Conservation (phyloP, 208 protist species). For the Angomonas deanei region DNA sequence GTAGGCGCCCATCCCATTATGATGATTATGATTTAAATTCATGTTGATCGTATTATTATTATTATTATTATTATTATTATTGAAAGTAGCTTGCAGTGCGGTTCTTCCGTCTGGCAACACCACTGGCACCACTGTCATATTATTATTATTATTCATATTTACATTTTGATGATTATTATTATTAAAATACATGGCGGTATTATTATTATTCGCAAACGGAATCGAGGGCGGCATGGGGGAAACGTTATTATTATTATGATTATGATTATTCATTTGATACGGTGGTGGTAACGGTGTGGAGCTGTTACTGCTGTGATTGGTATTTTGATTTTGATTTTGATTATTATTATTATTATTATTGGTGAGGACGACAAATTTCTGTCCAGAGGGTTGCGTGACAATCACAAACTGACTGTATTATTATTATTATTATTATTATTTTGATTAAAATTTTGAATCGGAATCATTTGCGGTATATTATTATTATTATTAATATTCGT, state of each 20-base stretch:
- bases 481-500: slow-evolving; percentile 1
- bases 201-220: not conserved
- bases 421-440: slow-evolving; percentile 1
- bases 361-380: not conserved
- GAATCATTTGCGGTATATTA: slow-evolving; percentile 1
- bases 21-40: not conserved
- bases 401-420: not conserved
- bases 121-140: not conserved
- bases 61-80: slow-evolving; percentile 1
- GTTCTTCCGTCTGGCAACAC: not conserved
- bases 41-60: not conserved
- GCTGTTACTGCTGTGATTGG: too few relatives aligned
- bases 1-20: not conserved
- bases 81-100: not conserved
- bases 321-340: too few relatives aligned
- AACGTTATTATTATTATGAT: slow-evolving; percentile 3
- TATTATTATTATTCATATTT: slow-evolving; percentile 3
- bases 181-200: slow-evolving; percentile 1
- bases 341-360: not conserved
- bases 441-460: too few relatives aligned
- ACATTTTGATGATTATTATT: slow-evolving; percentile 1
- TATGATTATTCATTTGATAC: not conserved
- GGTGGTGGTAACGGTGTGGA: not conserved
- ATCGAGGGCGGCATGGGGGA: not conserved
- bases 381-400: not conserved